These are phyloP conservation scores for Canariomyces notabilis DNA, from an alignment of 2,329 filamentous ascomycete species.

Conservation along the genomic window DNA sequence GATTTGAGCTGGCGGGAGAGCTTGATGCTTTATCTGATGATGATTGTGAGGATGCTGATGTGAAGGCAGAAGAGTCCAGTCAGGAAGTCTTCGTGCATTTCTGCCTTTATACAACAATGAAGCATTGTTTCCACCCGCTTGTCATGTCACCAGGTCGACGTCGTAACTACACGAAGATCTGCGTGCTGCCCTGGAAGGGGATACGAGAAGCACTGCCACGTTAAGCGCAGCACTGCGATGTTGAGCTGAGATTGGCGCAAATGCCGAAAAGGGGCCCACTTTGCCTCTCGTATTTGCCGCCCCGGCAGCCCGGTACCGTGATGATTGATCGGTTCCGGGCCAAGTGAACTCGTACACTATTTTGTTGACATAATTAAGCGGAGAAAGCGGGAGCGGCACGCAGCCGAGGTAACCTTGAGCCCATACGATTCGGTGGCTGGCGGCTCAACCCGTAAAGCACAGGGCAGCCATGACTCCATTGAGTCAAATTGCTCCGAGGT, in stretches of 20 bases:
- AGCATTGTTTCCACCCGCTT: not conserved
- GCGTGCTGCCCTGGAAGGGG: not conserved
- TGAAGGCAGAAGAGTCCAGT: not conserved
- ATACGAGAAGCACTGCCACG: not conserved
- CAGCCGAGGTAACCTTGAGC: too few species aligned
- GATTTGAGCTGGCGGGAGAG: not conserved
- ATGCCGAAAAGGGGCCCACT: not conserved
- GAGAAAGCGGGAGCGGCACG: too few species aligned
- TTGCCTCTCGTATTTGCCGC: not conserved
- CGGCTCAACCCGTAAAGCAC: too few species aligned
- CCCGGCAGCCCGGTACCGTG: not conserved
- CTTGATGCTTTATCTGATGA: not conserved
- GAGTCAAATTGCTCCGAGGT: too few species aligned
- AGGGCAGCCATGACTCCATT: too few species aligned
- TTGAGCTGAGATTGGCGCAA: not conserved
- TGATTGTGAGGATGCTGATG: too few species aligned
- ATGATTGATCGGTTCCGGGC: not conserved
- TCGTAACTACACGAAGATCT: not conserved
- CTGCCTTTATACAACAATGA: not conserved
- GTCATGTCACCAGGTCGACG: not conserved
- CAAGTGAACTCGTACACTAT: too few species aligned
- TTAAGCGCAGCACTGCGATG: not conserved
- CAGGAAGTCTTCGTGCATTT: not conserved
- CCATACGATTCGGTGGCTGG: too few species aligned
- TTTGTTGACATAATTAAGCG: too few species aligned